Conservation (phyloP, 31 red algal species). For the Endocladia muricata region DNA sequence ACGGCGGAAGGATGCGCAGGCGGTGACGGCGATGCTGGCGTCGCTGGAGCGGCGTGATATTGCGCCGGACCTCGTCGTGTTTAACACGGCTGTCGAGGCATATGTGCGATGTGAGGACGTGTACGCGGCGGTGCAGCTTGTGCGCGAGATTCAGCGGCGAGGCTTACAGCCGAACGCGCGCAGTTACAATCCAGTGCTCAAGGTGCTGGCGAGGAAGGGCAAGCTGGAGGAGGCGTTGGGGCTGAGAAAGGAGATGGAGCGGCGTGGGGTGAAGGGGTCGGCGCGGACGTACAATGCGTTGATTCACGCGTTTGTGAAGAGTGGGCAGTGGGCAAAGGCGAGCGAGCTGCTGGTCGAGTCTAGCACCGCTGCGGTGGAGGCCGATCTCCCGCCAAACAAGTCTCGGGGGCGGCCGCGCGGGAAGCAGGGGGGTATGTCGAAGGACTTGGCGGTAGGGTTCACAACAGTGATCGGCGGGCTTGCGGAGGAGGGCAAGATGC, state of each 20-base stretch:
- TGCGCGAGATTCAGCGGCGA: not conserved
- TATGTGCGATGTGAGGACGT: slow-evolving; percentile 21
- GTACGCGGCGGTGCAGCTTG: not conserved
- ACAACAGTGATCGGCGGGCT: slow-evolving; percentile 16
- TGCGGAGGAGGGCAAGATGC: not conserved
- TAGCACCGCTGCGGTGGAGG: not conserved
- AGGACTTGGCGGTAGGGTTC: slow-evolving; percentile 5
- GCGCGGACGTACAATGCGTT: slow-evolving; percentile 13
- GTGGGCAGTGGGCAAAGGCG: not conserved
- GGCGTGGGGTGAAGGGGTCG: not conserved
- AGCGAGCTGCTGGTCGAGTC: not conserved
- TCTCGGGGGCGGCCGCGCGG: not conserved
- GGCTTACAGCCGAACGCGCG: slow-evolving; percentile 5
- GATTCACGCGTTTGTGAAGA: not conserved
- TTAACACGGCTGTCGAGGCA: slow-evolving; percentile 25
- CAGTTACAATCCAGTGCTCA: slow-evolving; percentile 20
- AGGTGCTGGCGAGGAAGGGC: not conserved
- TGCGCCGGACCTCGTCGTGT: slow-evolving; percentile 2
- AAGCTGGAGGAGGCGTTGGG: not conserved
- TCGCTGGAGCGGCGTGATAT: not conserved
- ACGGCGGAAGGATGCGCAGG: not conserved
- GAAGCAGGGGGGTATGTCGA: not conserved
- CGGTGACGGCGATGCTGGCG: not conserved
- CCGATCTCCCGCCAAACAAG: no score
- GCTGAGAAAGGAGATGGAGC: not conserved